Percentiles rank a stretch among this genome's conserved stretches.
These are phyloP conservation scores for Rubus idaeus DNA, from an alignment of 306 rosid genomes.

Conservation along the genomic window DNA sequence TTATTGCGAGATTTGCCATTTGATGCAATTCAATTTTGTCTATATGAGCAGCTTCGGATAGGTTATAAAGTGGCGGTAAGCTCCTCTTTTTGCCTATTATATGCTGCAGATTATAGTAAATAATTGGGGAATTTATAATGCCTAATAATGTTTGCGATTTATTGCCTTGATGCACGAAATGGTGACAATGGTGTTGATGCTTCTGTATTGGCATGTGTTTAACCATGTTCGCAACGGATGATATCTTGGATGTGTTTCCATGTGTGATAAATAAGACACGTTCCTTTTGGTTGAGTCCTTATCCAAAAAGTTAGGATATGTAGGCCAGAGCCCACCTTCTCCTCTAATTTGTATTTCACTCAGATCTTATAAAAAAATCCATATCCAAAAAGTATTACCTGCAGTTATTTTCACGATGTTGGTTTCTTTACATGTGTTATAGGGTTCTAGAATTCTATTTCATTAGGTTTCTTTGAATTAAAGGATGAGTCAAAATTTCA, in stretches of 20 bases:
- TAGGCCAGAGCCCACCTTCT: background rate
- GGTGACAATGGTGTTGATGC: background rate
- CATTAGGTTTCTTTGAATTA: background rate
- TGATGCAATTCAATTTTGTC: conserved; percentile 94
- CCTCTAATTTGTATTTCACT: background rate
- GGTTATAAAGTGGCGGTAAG: conserved; percentile 81
- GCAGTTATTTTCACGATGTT: background rate
- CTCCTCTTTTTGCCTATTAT: conserved; percentile 24
- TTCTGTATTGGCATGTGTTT: background rate
- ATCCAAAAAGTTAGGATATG: background rate
- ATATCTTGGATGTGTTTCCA: background rate
- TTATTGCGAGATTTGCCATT: conserved; percentile 87
- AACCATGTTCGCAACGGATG: background rate
- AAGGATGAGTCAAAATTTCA: background rate
- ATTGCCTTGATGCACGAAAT: conserved; percentile 12
- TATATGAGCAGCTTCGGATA: conserved; percentile 89
- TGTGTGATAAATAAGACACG: background rate
- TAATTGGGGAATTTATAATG: background rate
- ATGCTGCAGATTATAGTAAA: conserved; percentile 4
- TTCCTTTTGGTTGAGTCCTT: background rate
- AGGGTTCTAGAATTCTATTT: background rate
- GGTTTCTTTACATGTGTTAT: background rate
- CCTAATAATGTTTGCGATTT: conserved; percentile 14
- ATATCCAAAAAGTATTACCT: background rate
- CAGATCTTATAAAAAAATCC: background rate